Conservation (phyloP, 1,139 yeast genomes). For the Torulaspora globosa region DNA sequence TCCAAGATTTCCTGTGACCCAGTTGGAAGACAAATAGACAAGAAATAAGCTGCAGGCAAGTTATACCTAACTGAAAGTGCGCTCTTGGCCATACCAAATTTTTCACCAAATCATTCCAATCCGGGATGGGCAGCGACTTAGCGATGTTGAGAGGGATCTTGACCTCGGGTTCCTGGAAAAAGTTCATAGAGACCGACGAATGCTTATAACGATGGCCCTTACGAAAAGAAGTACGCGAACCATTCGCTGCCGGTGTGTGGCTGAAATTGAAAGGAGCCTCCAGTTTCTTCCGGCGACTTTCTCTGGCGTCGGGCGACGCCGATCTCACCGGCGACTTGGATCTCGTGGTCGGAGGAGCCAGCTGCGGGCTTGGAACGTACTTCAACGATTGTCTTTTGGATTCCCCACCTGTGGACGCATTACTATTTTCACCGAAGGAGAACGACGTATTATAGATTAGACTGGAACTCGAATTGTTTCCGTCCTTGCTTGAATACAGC, state of each 20-base stretch:
- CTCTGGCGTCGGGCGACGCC: conserved; percentile 41
- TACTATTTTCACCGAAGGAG: conserved; percentile 29
- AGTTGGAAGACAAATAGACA: conserved; percentile 49
- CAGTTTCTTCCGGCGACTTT: conserved; percentile 32
- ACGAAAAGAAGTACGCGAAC: conserved; percentile 81
- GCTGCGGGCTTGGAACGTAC: conserved; percentile 38
- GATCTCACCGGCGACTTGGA: conserved; percentile 42
- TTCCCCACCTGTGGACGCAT: conserved; percentile 16
- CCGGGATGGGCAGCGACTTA: conserved; percentile 77
- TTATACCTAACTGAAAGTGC: conserved; percentile 54
- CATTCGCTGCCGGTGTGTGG: conserved; percentile 39
- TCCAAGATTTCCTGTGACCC: conserved; percentile 55
- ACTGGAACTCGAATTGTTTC: conserved; percentile 36
- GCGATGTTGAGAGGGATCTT: conserved; percentile 70
- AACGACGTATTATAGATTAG: conserved; percentile 33
- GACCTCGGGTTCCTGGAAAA: conserved; percentile 88
- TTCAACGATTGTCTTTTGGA: conserved; percentile 32
- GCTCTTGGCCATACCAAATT: conserved; percentile 63
- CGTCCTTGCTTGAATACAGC: conserved; percentile 30
- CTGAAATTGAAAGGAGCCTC: conserved; percentile 51
- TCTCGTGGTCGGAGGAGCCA: conserved; percentile 40
- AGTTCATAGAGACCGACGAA: conserved; percentile 93
- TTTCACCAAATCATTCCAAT: conserved; percentile 53
- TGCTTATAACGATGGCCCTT: conserved; percentile 95
- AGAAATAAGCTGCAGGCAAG: conserved; percentile 23